phyloP scores from a whole-genome alignment of 352 stramenopile genomes.

The Hyaloperonospora brassicae region DNA sequence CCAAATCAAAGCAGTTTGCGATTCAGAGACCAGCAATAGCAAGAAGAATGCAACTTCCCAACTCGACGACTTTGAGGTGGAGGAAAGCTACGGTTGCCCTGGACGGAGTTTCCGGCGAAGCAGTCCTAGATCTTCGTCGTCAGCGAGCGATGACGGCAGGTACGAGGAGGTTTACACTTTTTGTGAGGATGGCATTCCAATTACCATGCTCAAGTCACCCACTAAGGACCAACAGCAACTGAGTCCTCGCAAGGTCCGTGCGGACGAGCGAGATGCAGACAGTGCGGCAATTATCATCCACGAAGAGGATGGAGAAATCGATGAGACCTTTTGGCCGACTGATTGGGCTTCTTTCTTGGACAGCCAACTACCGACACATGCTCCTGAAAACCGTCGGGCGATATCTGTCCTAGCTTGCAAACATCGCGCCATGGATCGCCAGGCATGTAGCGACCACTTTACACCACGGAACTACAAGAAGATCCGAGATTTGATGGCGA shows the following conservation, averaged over 20 bases:
- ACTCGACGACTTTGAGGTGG: slow-evolving; percentile 9
- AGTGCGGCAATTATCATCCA: no score
- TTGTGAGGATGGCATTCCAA: slow-evolving; percentile 46
- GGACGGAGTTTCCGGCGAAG: no score
- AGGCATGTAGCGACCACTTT: slow-evolving; percentile 16
- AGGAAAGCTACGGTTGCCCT: slow-evolving; percentile 4
- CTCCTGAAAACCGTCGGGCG: no score
- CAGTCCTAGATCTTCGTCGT: no score
- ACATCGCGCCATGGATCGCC: no score
- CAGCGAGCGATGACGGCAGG: slow-evolving; percentile 23
- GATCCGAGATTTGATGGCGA: slow-evolving; percentile 49
- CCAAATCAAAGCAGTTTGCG: slow-evolving; percentile 41
- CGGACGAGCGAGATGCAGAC: no score
- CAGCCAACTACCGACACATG: slow-evolving; percentile 27
- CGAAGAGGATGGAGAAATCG: no score
- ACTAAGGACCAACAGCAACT: slow-evolving; percentile 1
- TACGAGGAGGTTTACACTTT: slow-evolving; percentile 52
- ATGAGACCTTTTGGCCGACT: no score
- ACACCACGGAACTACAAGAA: slow-evolving; percentile 42
- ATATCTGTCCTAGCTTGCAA: no score
- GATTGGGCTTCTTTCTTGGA: slow-evolving; percentile 50
- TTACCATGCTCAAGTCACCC: slow-evolving; percentile 52
- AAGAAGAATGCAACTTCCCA: slow-evolving; percentile 9
- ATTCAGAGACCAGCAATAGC: no score
- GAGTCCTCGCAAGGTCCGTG: no score